These are phyloP conservation scores for Isoetes engelmannii DNA, from an alignment of 83 land plant genomes.

Conservation along the genomic window DNA sequence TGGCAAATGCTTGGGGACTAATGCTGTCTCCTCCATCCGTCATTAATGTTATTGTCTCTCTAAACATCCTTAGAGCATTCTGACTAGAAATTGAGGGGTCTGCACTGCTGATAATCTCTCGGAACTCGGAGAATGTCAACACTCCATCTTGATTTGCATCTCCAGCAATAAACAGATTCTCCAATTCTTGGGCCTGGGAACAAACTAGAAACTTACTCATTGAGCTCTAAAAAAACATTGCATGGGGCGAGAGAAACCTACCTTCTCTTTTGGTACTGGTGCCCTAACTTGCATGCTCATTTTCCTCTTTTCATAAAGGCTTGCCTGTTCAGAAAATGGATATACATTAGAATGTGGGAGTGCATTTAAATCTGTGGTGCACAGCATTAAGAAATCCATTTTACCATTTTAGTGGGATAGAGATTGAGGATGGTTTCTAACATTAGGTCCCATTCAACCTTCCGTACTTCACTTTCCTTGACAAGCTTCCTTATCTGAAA, in stretches of 20 bases:
- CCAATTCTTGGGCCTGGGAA: constrained; percentile 23
- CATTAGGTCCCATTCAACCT: constrained; percentile 35
- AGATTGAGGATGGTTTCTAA: constrained; percentile 33
- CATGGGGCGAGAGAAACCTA: neutral
- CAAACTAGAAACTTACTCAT: neutral
- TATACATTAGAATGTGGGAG: neutral
- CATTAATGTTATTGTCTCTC: constrained; percentile 34
- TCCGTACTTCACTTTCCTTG: constrained; percentile 25
- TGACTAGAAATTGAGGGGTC: constrained; percentile 32
- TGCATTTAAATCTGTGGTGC: neutral
- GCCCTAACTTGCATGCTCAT: constrained; percentile 4
- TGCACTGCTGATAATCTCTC: constrained; percentile 30
- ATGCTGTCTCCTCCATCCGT: constrained; percentile 41
- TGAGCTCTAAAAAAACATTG: neutral
- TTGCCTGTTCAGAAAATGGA: constrained; percentile 1
- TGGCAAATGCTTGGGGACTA: constrained; percentile 36
- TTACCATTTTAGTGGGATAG: constrained; percentile 12
- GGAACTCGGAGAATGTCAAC: constrained; percentile 33
- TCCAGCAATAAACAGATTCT: constrained; percentile 40
- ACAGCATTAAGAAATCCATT: no score
- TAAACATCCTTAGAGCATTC: constrained; percentile 35
- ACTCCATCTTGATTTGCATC: constrained; percentile 47
- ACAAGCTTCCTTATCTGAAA: constrained; percentile 33
- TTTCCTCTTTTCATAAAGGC: neutral
- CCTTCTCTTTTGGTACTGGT: constrained; percentile 15